Percentiles rank a stretch among this genome's conserved stretches.
Evolutionary conservation across 2,329 filamentous ascomycete species (phyloP).

Genomic region (Sclerotinia nivalis): DNA sequence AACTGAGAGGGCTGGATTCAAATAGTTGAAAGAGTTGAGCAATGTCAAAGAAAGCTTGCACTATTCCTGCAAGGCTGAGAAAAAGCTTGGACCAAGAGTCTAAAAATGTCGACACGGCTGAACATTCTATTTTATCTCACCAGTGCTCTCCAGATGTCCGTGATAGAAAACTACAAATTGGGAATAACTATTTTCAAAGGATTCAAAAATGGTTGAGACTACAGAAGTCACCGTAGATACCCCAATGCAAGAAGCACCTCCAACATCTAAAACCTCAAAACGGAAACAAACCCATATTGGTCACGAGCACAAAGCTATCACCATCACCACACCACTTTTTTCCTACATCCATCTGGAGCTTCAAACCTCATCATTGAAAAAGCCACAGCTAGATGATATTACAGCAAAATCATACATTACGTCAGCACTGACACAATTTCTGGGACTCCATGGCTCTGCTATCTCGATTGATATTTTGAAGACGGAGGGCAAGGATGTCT

Average conservation of each 20-base stretch:
- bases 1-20: constrained; percentile 1
- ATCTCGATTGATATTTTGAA: constrained; percentile 72
- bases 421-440: constrained; percentile 64
- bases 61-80: constrained; percentile 13
- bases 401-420: constrained; percentile 64
- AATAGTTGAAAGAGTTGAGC: background rate
- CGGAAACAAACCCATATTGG: constrained; percentile 20
- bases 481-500: constrained; percentile 55
- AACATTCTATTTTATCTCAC: background rate
- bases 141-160: background rate
- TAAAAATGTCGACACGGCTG: constrained; percentile 17
- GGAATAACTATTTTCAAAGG: background rate
- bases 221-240: background rate
- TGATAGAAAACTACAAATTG: background rate
- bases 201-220: background rate
- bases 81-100: constrained; percentile 14
- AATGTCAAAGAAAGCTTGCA: constrained; percentile 16
- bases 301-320: constrained; percentile 53
- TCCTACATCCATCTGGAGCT: constrained; percentile 60
- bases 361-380: constrained; percentile 40
- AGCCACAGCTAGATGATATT: constrained; percentile 56
- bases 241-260: constrained; percentile 14
- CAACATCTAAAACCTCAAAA: constrained; percentile 4
- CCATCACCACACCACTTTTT: constrained; percentile 53
- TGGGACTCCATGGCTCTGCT: constrained; percentile 66